Evolutionary conservation across 805 yeast species (phyloP).

Genomic region (Candida jianshihensis): DNA sequence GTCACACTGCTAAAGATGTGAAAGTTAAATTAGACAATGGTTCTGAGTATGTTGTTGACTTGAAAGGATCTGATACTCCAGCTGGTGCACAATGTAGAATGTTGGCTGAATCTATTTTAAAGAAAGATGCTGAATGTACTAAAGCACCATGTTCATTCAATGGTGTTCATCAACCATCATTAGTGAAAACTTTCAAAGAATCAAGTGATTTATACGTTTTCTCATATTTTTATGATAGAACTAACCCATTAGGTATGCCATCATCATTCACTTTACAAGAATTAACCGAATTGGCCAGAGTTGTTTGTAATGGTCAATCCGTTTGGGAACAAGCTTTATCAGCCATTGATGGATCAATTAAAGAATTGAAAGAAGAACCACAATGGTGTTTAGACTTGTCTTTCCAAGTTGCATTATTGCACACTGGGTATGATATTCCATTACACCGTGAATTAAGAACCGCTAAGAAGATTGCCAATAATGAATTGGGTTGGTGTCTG

Average conservation of each 20-base stretch:
- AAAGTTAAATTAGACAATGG: constrained; percentile 48
- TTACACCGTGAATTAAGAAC: constrained; percentile 83
- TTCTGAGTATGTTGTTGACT: constrained; percentile 44
- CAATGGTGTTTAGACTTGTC: constrained; percentile 92
- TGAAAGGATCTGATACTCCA: constrained; percentile 58
- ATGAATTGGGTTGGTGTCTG: constrained; percentile 97
- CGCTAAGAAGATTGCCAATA: constrained; percentile 80
- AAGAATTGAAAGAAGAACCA: constrained; percentile 68
- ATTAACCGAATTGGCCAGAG: constrained; percentile 69
- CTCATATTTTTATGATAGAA: constrained; percentile 92
- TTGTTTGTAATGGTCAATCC: constrained; percentile 79
- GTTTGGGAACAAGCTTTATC: constrained; percentile 64
- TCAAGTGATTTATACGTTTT: constrained; percentile 79
- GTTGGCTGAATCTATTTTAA: constrained; percentile 73
- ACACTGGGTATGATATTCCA: constrained; percentile 96
- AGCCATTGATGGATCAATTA: constrained; percentile 61
- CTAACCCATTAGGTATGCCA: constrained; percentile 94
- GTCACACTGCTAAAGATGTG: constrained; percentile 50
- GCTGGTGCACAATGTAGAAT: constrained; percentile 81
- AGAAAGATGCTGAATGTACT: constrained; percentile 75
- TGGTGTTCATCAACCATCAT: constrained; percentile 95
- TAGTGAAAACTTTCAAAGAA: constrained; percentile 66
- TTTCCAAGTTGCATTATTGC: constrained; percentile 83
- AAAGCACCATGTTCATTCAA: constrained; percentile 88
- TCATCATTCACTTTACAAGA: constrained; percentile 79